These are phyloP conservation scores for Pseudotsuga menziesii DNA, from an alignment of 75 land plant genomes.

Conservation along the genomic window DNA sequence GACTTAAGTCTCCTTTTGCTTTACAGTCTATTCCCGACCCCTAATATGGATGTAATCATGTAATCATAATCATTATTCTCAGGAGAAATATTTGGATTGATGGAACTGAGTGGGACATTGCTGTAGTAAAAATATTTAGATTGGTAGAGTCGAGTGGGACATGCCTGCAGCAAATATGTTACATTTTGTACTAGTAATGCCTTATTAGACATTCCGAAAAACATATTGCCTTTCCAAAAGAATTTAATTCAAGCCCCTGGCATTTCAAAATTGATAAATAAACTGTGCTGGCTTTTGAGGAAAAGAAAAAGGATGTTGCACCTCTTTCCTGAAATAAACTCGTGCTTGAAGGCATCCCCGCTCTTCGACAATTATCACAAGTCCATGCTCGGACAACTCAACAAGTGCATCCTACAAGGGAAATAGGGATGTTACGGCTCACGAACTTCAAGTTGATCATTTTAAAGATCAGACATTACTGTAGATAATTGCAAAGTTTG, in stretches of 20 bases:
- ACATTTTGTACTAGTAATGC: background rate
- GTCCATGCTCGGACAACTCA: constrained; percentile 89
- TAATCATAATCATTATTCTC: too few species aligned
- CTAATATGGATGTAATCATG: background rate
- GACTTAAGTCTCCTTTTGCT: background rate
- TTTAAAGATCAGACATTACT: background rate
- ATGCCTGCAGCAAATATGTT: too few species aligned
- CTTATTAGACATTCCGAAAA: background rate
- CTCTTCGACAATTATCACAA: constrained; percentile 90
- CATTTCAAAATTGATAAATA: background rate
- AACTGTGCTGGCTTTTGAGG: background rate
- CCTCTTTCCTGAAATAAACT: constrained; percentile 91
- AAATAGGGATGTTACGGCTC: background rate
- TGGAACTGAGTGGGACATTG: background rate
- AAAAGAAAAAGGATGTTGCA: constrained; percentile 6
- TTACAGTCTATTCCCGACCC: background rate
- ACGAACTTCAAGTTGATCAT: background rate
- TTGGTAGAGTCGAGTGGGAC: too few species aligned
- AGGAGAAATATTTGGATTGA: background rate
- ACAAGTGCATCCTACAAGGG: constrained; percentile 71
- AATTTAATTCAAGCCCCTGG: background rate
- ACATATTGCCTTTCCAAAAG: background rate
- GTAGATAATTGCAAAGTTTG: constrained; percentile 3
- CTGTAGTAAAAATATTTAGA: background rate
- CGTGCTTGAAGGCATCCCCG: constrained; percentile 90